phyloP scores from a whole-genome alignment of 148 eudicot genomes.

The Rhododendron henanense region DNA sequence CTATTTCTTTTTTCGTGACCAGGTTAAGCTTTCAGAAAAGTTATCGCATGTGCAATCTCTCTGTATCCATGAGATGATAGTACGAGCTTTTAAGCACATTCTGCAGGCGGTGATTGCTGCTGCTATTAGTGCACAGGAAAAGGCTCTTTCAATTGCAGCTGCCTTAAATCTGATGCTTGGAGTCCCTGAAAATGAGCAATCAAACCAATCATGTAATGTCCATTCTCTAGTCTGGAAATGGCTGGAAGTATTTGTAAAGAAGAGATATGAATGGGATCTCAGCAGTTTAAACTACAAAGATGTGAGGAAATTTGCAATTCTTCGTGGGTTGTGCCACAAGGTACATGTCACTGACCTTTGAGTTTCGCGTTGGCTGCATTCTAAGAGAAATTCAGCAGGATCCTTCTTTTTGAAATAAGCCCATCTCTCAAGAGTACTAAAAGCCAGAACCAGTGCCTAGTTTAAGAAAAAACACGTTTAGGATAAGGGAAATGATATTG shows the following conservation, averaged over 20 bases:
- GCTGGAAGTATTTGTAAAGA: conserved; percentile 75
- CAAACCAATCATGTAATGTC: conserved; percentile 38
- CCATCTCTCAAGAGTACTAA: neutral
- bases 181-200: conserved; percentile 39
- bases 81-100: conserved; percentile 97
- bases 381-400: neutral
- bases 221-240: conserved; percentile 73
- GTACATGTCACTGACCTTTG: conserved; percentile 30
- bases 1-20: conserved; percentile 23
- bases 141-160: conserved; percentile 75
- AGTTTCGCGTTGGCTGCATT: neutral
- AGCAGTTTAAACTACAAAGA: conserved; percentile 68
- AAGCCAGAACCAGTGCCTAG: neutral
- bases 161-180: conserved; percentile 92
- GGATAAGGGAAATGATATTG: no score
- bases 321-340: conserved; percentile 98
- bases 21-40: conserved; percentile 97
- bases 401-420: neutral
- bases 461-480: neutral
- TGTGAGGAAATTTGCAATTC: conserved; percentile 86
- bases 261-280: conserved; percentile 90
- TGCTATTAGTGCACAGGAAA: conserved; percentile 47
- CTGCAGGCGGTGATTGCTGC: conserved; percentile 94
- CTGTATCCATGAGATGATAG: conserved; percentile 98
- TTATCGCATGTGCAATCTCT: conserved; percentile 98